Evolutionary conservation across 2,329 filamentous ascomycete species (phyloP), one percentile per base, ranked within the genome.

Genomic region (Teratosphaeria viscida): DNA sequence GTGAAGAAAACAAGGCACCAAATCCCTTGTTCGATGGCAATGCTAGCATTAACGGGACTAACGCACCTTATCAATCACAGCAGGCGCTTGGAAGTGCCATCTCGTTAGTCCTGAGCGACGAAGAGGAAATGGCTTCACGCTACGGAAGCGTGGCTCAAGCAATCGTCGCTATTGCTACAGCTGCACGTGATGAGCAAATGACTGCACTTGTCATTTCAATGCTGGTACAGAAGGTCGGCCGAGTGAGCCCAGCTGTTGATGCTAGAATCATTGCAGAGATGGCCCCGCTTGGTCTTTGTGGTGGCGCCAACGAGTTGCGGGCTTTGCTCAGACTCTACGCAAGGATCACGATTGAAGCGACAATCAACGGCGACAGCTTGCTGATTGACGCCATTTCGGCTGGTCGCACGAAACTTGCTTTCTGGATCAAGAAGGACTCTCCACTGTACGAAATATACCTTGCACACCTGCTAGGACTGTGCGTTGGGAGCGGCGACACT

Each of bases 131-230:
- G 1, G 84, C 85, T 4, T 77, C 85, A 34, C 86, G 91, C 0
- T 91, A 95, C 70, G 84, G 85, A 39, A 95, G 92, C 63, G 88
- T 97, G n/a, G 85, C 97, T n/a, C 87, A 95, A 70, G 90, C 92
- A 0, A 92, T 99, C 62, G 92, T 95, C 60, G 86, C 86, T n/a
- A 90, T 99, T 71, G 90, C 94, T 0, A 84, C 82, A 26, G 86
- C 84, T 60, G 91, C 87, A 70, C 83, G 87, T 55, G 92, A 99
- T 68, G 86, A 90, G 61, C 96, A 96, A 75, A 95, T 99, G 58
- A 94, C 88, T 6, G 92, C 92, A 5, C 79, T 99, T 57, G 92
- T 92, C 2, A 88, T 96, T 67, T 95, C 91, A 0, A 96, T 99
- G 86, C 83, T 99, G 27, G 77, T 96, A n/a, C 94, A 99, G 70